Base-by-base conservation (phyloP, 768 basidiomycete species). In the Leccinum truebloodii region DNA sequence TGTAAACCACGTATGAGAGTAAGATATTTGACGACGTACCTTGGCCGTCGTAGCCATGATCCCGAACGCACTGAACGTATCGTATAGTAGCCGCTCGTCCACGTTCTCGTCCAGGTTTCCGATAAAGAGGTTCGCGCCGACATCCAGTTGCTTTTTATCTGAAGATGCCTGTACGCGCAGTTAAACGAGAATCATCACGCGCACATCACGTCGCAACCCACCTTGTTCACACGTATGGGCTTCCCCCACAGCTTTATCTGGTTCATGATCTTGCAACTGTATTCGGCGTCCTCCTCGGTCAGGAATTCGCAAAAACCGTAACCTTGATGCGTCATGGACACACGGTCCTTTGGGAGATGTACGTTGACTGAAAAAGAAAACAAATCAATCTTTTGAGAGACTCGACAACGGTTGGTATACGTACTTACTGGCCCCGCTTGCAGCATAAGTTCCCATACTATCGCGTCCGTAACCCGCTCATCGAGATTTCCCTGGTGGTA, bases 211-310 rank as follows among this genome's bases (percentile, higher is more conserved):
- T 48, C 8, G 20, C 2, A n/a, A 79, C 87, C 71, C 64, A 92
- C 94, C 89, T 98, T 99, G 83, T 98, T 98, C 64, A 99, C 96
- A 65, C 97, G 84, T 60, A 99, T 97, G 34, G 97, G 97, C 73
- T 98, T 98, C 26, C 97, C 97, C 86, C 92, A 99, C 56, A 99
- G 76, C 77, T 99, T 99, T 73, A 99, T 98, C 82, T 98, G 96
- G 74, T 99, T 99, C 96, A 98, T 98, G 68, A 98, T 98, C 83
- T 98, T 97, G 84, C 96, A 98, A 59, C 95, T 96, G 76, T 99
- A 99, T 77, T 99, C 97, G 63, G 97, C 95, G 78, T 98, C 97
- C 75, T 97, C 95, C 79, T 98, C 95, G 41, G 95, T 95, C 76
- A 96, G 80, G 76, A 99, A 98, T 81, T 99, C 97, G 84, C 96